Evolutionary conservation across 208 protist genomes (phyloP), one percentile per base, ranked within the genome.

Genomic region (Leishmania gerbilli): DNA sequence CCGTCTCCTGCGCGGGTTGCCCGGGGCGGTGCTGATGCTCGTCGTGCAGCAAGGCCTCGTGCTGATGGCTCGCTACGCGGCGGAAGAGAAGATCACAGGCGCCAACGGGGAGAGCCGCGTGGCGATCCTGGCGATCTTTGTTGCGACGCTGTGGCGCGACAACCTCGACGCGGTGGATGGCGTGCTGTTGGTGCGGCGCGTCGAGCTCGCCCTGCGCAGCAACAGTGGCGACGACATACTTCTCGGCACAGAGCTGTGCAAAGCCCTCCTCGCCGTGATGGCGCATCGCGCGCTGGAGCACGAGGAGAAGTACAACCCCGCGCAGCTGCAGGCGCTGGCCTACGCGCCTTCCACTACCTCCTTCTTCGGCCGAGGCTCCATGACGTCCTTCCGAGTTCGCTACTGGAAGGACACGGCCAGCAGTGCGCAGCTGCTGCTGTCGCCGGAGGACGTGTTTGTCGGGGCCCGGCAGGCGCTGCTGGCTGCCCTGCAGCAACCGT

Each of bases 231-330:
- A 75, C 9, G 81, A 84, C 53, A 84, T 92, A 72, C 69, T 97
- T 0, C 83, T 94, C 42, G 93, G 90, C 3, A 76, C 88, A 19
- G 92, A 97, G 82, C 83, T 95, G 17, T 88, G 94, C 45, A 88
- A 89, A 60, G 82, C 90, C 6, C 74, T 97, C 27, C 64, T 92
- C n/a, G 77, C 85, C 47, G 84, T 94, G 42, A 80, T 94, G 69
- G 58, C 87, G 7, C 88, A 92, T 74, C 65, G 79, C 34, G 89
- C 76, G 9, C 80, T 90, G 24, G 92, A 95, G 83, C 85, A 94
- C 74, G 91, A 93, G 80, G 92, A 95, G 80, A 87, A 95, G 81
- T 94, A 90, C 74, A 93, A 74, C 76, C 79, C 79, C 24, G 83
- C 84, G 37, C 93, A 97, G 79, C 68, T 88, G 24, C 58, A 84